Evolutionary conservation across 768 basidiomycete species (phyloP), one percentile per base, ranked within the genome.

Genomic region (Ramaria sp.): DNA sequence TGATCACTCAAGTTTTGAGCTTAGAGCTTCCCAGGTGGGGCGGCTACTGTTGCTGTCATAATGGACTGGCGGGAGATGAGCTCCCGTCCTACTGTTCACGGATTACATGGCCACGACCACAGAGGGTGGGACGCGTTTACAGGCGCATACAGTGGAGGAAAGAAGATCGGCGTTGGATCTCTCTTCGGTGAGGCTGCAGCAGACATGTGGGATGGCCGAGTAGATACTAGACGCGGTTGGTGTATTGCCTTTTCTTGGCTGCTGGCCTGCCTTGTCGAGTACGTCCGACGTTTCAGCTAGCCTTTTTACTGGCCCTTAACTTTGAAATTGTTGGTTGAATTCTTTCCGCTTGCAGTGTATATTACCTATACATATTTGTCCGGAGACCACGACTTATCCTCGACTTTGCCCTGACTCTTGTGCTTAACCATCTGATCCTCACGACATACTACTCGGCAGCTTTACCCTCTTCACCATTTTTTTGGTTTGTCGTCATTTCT

Each of bases 41-140:
- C 44, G 5, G 41, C 50, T 6, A 50, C 20, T 32, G 32, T 57
- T 85, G 86, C 85, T 3, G 89, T 92, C 85, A 73, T 98, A 36
- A 91, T 99, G 83, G 94, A 98, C 69, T 99, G 96, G 96, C 77
- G 92, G 44, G 88, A 97, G 67, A 85, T 99, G 81, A 87, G 93
- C 0, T 88, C 91, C 3, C 70, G 78, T 50, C 81, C 88, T 3
- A 93, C 92, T 0, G 80, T 86, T 20, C 78, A 76, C 54, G 78
- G 78, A 25, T 67, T 81, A 54, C 76, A 80, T 22, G 83, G 81
- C 16, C 78, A 78, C 52, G 78, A 80, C 41, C 70, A 77, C 43
- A 61, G 60, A 38, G 66, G 66, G 27, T 88, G 85, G 85, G 71
- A 69, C 50, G 75, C 79, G 36, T 78, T 81, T 63, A 73, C 78